Evolutionary conservation across 345 rosid genomes (phyloP).

Genomic region (Raphanus raphanistrum): DNA sequence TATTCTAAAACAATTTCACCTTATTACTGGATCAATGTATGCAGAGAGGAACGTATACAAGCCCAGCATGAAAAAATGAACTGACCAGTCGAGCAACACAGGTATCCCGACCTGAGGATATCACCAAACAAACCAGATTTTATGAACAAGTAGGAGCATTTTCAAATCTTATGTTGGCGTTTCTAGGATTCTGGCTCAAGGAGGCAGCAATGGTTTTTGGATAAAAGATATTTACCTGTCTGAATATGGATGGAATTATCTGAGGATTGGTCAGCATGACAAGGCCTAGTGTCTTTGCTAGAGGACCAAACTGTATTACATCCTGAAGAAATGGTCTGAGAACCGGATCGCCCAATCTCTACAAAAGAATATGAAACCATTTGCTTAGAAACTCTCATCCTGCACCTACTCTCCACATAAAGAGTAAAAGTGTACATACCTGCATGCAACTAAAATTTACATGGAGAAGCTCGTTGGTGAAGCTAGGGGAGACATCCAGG

Average conservation of each 20-base stretch:
- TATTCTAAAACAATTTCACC: conserved; percentile 45
- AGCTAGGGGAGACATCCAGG: conserved; percentile 60
- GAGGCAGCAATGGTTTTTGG: background rate
- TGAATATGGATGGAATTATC: conserved; percentile 78
- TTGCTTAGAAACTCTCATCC: conserved; percentile 11
- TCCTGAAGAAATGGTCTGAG: conserved; percentile 97
- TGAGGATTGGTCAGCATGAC: conserved; percentile 87
- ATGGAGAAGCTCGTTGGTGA: conserved; percentile 84
- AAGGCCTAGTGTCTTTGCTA: conserved; percentile 58
- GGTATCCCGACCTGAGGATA: conserved; percentile 71
- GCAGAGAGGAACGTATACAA: conserved; percentile 79
- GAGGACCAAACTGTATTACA: conserved; percentile 80
- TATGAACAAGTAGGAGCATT: background rate
- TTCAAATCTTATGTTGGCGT: background rate
- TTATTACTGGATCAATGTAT: conserved; percentile 66
- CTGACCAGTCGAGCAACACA: conserved; percentile 80
- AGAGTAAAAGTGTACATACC: conserved; percentile 43
- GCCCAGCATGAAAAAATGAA: conserved; percentile 82
- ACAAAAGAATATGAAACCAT: conserved; percentile 20
- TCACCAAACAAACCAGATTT: conserved; percentile 10
- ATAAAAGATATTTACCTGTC: conserved; percentile 54
- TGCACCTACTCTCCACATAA: background rate
- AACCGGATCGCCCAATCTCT: conserved; percentile 84
- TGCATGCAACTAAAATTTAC: conserved; percentile 83
- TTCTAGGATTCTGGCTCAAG: conserved; percentile 6